These are phyloP conservation scores for Acrasis kona DNA, from an alignment of 78 protist genomes.

Conservation along the genomic window DNA sequence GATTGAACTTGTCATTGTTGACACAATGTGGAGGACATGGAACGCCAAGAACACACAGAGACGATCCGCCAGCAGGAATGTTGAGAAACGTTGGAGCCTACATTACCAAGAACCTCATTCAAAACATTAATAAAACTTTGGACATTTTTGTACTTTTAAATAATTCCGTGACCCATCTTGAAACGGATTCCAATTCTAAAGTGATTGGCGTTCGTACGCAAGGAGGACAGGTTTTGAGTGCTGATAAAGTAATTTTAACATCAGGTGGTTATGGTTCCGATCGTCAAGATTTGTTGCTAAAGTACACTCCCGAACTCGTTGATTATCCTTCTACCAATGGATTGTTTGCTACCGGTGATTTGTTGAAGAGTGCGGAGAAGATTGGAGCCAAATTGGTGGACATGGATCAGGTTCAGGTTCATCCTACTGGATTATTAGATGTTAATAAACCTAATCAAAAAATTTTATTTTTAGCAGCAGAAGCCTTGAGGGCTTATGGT, in stretches of 20 bases:
- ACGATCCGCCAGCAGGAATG: slow-evolving; percentile 3
- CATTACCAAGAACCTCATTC: slow-evolving; percentile 14
- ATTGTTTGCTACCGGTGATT: slow-evolving; percentile 51
- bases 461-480: slow-evolving; percentile 56
- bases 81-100: slow-evolving; percentile 28
- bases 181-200: background rate
- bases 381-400: slow-evolving; percentile 33
- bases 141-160: background rate
- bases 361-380: slow-evolving; percentile 29
- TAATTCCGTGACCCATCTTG: background rate
- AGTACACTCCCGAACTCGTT: slow-evolving; percentile 23
- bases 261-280: slow-evolving; percentile 55
- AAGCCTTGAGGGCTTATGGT: slow-evolving; percentile 77
- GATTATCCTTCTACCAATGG: slow-evolving; percentile 74
- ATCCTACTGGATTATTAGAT: slow-evolving; percentile 78
- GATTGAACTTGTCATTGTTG: background rate
- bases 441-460: slow-evolving; percentile 30
- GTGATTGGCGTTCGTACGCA: slow-evolving; percentile 1
- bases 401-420: slow-evolving; percentile 62
- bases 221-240: background rate
- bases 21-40: slow-evolving; percentile 37
- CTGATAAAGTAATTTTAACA: slow-evolving; percentile 33
- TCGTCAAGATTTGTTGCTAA: slow-evolving; percentile 12
- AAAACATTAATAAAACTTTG: background rate
- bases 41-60: slow-evolving; percentile 23